Conservation (phyloP, 2,329 filamentous ascomycete species). For the Pseudogymnoascus sp. region DNA sequence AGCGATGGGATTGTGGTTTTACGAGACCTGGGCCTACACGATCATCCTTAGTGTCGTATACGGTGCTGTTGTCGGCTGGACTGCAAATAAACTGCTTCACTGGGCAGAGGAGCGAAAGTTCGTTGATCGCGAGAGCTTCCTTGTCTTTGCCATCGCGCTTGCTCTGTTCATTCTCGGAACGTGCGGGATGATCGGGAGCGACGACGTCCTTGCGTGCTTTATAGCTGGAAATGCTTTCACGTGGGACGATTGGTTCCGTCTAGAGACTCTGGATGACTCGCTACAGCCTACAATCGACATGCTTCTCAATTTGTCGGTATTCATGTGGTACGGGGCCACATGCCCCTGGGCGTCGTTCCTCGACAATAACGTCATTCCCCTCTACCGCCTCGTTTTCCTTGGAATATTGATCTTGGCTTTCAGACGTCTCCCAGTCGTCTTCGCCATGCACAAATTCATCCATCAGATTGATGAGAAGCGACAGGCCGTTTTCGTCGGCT, state of each 20-base stretch:
- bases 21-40: conserved; percentile 72
- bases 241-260: conserved; percentile 85
- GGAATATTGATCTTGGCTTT: conserved; percentile 60
- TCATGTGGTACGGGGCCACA: conserved; percentile 82
- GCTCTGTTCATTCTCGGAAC: conserved; percentile 80
- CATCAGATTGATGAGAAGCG: conserved; percentile 67
- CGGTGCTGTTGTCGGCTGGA: conserved; percentile 68
- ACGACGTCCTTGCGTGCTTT: conserved; percentile 84
- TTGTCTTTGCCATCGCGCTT: conserved; percentile 57
- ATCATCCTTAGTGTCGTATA: conserved; percentile 71
- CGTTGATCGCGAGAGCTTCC: conserved; percentile 29
- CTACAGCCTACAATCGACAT: conserved; percentile 86
- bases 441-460: conserved; percentile 66
- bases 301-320: conserved; percentile 78
- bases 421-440: conserved; percentile 68
- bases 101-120: conserved; percentile 50
- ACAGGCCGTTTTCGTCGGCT: conserved; percentile 81
- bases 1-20: conserved; percentile 73
- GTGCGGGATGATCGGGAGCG: conserved; percentile 75
- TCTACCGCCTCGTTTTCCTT: conserved; percentile 63
- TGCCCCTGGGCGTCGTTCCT: conserved; percentile 70
- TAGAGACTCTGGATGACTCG: conserved; percentile 78
- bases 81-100: conserved; percentile 74
- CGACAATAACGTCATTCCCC: conserved; percentile 58
- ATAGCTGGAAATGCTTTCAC: conserved; percentile 84